Evolutionary conservation across 2,329 filamentous ascomycete genomes (phyloP).

Genomic region (Pseudocercospora eumusae): DNA sequence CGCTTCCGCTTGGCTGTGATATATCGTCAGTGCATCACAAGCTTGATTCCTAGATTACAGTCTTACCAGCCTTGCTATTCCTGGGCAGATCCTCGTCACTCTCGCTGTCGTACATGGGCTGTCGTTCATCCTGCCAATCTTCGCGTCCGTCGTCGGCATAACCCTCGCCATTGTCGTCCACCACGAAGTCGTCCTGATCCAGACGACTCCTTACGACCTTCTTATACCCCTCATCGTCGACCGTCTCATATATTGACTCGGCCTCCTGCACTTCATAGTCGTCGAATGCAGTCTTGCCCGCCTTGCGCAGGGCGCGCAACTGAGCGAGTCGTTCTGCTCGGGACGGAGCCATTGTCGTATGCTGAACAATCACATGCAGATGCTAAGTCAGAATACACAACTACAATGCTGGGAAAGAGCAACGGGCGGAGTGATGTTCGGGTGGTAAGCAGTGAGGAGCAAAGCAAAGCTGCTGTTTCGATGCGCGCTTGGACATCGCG

Average conservation of each 20-base stretch:
- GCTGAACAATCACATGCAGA: neutral
- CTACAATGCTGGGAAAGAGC: constrained; percentile 2
- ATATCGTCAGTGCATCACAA: constrained; percentile 12
- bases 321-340: constrained; percentile 60
- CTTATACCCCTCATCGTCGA: constrained; percentile 96
- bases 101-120: constrained; percentile 68
- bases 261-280: constrained; percentile 84
- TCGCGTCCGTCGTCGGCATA: constrained; percentile 96
- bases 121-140: constrained; percentile 78
- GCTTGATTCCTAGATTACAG: no score
- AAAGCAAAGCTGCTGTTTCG: neutral
- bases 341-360: constrained; percentile 35
- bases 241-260: constrained; percentile 86
- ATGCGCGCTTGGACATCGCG: neutral
- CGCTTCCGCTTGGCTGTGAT: constrained; percentile 76
- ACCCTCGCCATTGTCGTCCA: constrained; percentile 95
- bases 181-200: constrained; percentile 95
- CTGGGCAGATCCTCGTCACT: constrained; percentile 68
- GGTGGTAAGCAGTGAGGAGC: neutral
- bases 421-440: neutral
- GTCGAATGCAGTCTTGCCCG: constrained; percentile 88
- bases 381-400: neutral
- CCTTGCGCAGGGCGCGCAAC: constrained; percentile 77
- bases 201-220: constrained; percentile 87
- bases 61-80: constrained; percentile 62